These are phyloP conservation scores for Cercospora nicotianae DNA, from an alignment of 2,329 filamentous ascomycete species.

Conservation along the genomic window DNA sequence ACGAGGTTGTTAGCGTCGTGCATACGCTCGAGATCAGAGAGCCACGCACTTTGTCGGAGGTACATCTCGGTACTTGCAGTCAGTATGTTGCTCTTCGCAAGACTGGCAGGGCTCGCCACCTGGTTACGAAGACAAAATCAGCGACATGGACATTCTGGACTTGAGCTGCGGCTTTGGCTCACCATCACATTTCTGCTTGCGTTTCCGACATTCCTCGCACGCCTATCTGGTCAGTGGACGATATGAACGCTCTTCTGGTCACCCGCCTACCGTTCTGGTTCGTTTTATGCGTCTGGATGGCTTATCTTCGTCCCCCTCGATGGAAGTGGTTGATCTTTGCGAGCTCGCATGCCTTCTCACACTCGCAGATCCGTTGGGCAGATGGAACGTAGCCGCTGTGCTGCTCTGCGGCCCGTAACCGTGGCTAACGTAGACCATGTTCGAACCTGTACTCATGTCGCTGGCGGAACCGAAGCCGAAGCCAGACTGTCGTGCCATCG, in stretches of 20 bases:
- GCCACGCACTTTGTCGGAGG: slow-evolving; percentile 25
- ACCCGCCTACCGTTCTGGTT: slow-evolving; percentile 20
- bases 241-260: background rate
- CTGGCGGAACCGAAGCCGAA: slow-evolving; percentile 2
- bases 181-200: slow-evolving; percentile 96
- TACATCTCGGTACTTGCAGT: slow-evolving; percentile 28
- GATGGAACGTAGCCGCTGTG: slow-evolving; percentile 8
- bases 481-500: background rate
- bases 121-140: background rate
- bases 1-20: slow-evolving; percentile 2
- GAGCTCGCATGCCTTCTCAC: slow-evolving; percentile 8
- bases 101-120: slow-evolving; percentile 21
- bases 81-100: slow-evolving; percentile 24
- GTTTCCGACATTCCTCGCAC: slow-evolving; percentile 82
- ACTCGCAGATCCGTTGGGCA: slow-evolving; percentile 13
- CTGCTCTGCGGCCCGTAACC: slow-evolving; percentile 6
- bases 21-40: background rate
- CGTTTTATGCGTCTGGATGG: slow-evolving; percentile 21
- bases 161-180: background rate
- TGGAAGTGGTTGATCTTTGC: slow-evolving; percentile 7
- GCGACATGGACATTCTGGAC: slow-evolving; percentile 49
- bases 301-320: slow-evolving; percentile 12
- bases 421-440: slow-evolving; percentile 12
- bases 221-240: slow-evolving; percentile 17
- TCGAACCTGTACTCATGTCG: slow-evolving; percentile 5